phyloP scores from a whole-genome alignment of 2,329 filamentous ascomycete genomes.

The Hypoxylon sp. region DNA sequence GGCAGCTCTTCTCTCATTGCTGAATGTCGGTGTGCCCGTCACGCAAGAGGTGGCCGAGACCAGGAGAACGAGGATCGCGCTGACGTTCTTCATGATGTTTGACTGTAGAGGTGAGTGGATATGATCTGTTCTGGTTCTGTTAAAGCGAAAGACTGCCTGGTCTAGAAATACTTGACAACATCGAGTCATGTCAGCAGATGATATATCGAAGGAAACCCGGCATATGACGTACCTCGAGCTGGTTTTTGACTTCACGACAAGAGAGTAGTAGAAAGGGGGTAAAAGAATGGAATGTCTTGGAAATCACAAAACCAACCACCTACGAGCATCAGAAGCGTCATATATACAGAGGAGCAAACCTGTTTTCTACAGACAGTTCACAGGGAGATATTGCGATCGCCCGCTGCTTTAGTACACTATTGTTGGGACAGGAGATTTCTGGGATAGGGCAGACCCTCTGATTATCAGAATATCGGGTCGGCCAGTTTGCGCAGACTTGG shows the following conservation, averaged over 20 bases:
- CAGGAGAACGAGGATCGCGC: constrained; percentile 32
- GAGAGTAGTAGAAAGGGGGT: constrained; percentile 14
- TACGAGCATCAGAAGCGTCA: constrained; percentile 8
- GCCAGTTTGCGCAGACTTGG: constrained; percentile 34
- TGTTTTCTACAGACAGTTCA: constrained; percentile 7
- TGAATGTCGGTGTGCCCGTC: constrained; percentile 27
- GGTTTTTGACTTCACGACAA: constrained; percentile 13
- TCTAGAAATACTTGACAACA: constrained; percentile 16
- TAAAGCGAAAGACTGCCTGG: constrained; percentile 21
- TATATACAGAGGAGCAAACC: constrained; percentile 25
- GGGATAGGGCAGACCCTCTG: constrained; percentile 24
- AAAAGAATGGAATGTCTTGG: constrained; percentile 31
- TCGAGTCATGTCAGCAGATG: constrained; percentile 3
- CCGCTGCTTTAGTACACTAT: constrained; percentile 27
- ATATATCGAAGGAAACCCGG: neutral
- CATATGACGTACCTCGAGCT: constrained; percentile 17
- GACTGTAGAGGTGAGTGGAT: constrained; percentile 23
- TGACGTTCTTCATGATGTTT: constrained; percentile 43
- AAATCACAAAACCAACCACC: constrained; percentile 1
- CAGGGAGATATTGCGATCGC: constrained; percentile 38
- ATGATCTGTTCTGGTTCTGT: neutral
- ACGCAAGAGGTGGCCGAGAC: constrained; percentile 38
- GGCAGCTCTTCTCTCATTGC: constrained; percentile 19
- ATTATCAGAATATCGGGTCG: constrained; percentile 26
- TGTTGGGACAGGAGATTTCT: constrained; percentile 22